Percentiles rank a stretch among this genome's conserved stretches.
phyloP scores from a whole-genome alignment of 805 yeast species.

The Teunomyces pallodes region DNA sequence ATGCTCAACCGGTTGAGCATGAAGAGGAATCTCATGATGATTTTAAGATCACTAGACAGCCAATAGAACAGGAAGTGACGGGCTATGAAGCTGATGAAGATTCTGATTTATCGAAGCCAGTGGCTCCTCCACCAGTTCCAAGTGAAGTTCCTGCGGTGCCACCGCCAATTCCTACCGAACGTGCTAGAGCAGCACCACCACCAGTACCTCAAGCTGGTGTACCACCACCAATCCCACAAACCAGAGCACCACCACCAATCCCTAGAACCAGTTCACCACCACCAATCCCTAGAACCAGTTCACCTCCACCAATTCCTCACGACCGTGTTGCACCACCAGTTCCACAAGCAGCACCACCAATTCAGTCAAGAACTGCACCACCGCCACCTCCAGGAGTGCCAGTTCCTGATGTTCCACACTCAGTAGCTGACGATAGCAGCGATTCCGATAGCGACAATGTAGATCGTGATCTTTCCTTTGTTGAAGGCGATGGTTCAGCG shows the following conservation, averaged over 20 bases:
- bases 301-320: conserved; percentile 3
- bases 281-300: background rate
- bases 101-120: conserved; percentile 26
- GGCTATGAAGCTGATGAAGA: conserved; percentile 74
- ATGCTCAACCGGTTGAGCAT: background rate
- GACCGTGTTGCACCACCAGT: conserved; percentile 11
- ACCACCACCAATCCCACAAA: conserved; percentile 7
- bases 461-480: conserved; percentile 10
- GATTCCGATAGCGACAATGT: conserved; percentile 10
- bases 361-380: conserved; percentile 6
- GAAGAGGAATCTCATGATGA: conserved; percentile 8
- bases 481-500: conserved; percentile 26
- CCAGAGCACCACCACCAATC: conserved; percentile 3
- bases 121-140: conserved; percentile 12
- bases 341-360: conserved; percentile 15
- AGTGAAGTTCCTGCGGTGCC: conserved; percentile 1
- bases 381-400: conserved; percentile 8
- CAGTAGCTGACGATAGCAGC: conserved; percentile 4
- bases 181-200: conserved; percentile 13
- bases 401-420: conserved; percentile 5
- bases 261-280: background rate
- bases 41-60: conserved; percentile 11
- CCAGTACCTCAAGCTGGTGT: conserved; percentile 10
- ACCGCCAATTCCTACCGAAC: conserved; percentile 7
- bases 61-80: conserved; percentile 36